phyloP scores from a whole-genome alignment of 2,329 filamentous ascomycete species.

The Venturia oleaginea region DNA sequence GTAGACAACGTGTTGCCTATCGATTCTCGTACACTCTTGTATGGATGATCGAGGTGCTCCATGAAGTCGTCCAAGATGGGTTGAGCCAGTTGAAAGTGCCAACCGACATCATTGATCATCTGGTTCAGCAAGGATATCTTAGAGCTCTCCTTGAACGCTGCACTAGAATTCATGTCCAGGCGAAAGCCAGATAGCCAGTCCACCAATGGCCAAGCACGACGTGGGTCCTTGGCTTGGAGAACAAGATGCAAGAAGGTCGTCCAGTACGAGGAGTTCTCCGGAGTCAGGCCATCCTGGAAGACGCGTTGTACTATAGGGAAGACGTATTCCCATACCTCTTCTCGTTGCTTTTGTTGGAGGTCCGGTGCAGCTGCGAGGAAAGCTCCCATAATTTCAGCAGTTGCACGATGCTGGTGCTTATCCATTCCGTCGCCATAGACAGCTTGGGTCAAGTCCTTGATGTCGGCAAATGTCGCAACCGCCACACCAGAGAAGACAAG shows the following conservation, averaged over 20 bases:
- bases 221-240: conserved; percentile 79
- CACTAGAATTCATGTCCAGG: conserved; percentile 88
- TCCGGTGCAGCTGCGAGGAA: conserved; percentile 75
- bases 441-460: conserved; percentile 67
- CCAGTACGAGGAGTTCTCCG: conserved; percentile 93
- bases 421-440: conserved; percentile 90
- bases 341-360: conserved; percentile 62
- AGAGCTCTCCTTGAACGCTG: conserved; percentile 96
- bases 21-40: conserved; percentile 92
- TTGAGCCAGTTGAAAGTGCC: conserved; percentile 89
- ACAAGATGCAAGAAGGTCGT: conserved; percentile 85
- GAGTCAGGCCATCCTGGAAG: conserved; percentile 84
- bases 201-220: conserved; percentile 76
- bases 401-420: conserved; percentile 95
- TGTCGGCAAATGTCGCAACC: conserved; percentile 71
- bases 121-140: conserved; percentile 90
- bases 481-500: conserved; percentile 76
- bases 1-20: conserved; percentile 83
- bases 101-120: conserved; percentile 76
- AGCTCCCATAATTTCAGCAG: conserved; percentile 84
- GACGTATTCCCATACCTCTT: conserved; percentile 77
- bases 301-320: conserved; percentile 80
- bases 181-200: conserved; percentile 76
- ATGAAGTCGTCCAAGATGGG: conserved; percentile 87
- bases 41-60: conserved; percentile 87